A percentile compares a stretch with the other conserved stretches of the same genome.
These are phyloP conservation scores for Austropuccinia psidii DNA, from an alignment of 1,284 basidiomycete genomes.

Conservation along the genomic window DNA sequence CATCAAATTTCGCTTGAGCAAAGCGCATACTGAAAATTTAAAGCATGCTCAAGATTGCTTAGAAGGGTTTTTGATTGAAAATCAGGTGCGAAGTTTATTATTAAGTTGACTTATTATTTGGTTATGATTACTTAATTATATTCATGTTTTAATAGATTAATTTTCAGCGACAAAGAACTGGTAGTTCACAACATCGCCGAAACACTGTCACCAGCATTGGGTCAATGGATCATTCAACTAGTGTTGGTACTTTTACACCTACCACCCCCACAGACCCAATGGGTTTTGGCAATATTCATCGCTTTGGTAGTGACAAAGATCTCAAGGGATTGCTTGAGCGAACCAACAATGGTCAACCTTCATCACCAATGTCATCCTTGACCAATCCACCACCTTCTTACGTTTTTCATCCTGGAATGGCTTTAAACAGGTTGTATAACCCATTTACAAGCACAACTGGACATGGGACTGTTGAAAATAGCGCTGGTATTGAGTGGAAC, in stretches of 20 bases:
- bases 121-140: not conserved
- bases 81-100: slow-evolving; percentile 3
- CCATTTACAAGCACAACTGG: slow-evolving; percentile 1
- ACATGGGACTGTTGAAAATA: not conserved
- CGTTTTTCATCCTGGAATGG: slow-evolving; percentile 15
- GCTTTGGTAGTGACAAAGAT: slow-evolving; percentile 12
- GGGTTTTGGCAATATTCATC: not conserved
- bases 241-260: slow-evolving; percentile 8
- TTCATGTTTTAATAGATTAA: not conserved
- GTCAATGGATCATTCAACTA: slow-evolving; percentile 20
- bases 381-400: slow-evolving; percentile 22
- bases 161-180: slow-evolving; percentile 6
- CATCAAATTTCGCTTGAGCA: slow-evolving; percentile 70
- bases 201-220: slow-evolving; percentile 22
- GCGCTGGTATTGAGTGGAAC: not conserved
- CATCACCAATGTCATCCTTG: slow-evolving; percentile 7
- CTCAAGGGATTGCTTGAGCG: slow-evolving; percentile 21
- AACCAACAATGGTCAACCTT: not conserved
- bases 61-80: slow-evolving; percentile 20
- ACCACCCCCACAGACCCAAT: slow-evolving; percentile 9
- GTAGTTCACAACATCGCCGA: slow-evolving; percentile 1
- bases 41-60: slow-evolving; percentile 15
- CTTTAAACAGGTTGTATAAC: slow-evolving; percentile 17
- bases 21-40: slow-evolving; percentile 16
- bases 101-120: not conserved